phyloP scores from a whole-genome alignment of 768 basidiomycete genomes.

The Termitomyces eurrhizus region DNA sequence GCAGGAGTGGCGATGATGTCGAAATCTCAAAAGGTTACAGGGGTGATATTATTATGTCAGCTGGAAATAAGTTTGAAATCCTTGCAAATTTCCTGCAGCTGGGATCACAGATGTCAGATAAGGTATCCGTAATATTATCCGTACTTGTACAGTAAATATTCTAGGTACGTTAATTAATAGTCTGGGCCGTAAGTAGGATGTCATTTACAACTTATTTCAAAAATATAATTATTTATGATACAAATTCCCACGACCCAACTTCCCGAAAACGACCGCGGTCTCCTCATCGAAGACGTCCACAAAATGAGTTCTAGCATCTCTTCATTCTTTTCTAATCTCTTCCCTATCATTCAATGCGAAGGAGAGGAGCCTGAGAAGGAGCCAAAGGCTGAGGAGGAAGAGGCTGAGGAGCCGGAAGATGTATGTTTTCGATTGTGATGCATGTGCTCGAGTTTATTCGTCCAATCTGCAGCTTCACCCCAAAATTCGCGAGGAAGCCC shows the following conservation, averaged over 20 bases:
- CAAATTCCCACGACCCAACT: slow-evolving; percentile 10
- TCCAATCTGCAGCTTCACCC: slow-evolving; percentile 54
- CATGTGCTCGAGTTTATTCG: background rate
- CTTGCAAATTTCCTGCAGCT: background rate
- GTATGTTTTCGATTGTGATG: slow-evolving; percentile 42
- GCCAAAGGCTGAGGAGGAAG: slow-evolving; percentile 50
- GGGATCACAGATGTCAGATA: background rate
- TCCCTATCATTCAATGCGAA: slow-evolving; percentile 41
- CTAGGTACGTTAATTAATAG: background rate
- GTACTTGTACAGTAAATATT: background rate
- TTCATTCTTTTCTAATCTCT: slow-evolving; percentile 43
- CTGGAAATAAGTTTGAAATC: background rate
- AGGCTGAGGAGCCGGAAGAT: slow-evolving; percentile 76
- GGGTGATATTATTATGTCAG: background rate
- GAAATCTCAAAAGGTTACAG: background rate
- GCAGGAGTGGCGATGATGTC: background rate
- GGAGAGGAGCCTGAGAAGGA: slow-evolving; percentile 44
- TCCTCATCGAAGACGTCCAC: no score
- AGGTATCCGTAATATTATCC: background rate
- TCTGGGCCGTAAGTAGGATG: background rate
- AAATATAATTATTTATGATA: background rate
- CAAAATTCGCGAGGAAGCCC: slow-evolving; percentile 70
- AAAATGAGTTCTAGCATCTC: slow-evolving; percentile 36
- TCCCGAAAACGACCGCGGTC: no score
- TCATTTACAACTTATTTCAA: background rate